Conservation (phyloP, 2,329 filamentous ascomycete species). For the Alternaria arbusti region DNA sequence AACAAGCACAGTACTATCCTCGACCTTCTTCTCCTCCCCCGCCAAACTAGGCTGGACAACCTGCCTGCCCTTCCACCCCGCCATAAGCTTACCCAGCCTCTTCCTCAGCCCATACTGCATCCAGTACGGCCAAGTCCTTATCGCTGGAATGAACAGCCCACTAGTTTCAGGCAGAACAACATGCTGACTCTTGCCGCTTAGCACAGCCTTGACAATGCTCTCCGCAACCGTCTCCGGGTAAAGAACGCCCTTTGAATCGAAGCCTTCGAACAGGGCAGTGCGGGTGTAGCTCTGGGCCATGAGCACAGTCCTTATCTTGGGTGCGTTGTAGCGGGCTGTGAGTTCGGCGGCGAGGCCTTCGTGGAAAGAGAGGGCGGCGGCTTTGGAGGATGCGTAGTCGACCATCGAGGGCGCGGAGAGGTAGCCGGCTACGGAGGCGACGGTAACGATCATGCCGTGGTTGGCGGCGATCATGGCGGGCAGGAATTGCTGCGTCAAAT, state of each 20-base stretch:
- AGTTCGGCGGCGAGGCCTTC: conserved; percentile 60
- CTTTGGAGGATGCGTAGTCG: conserved; percentile 72
- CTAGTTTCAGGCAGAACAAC: conserved; percentile 59
- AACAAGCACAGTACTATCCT: conserved; percentile 38
- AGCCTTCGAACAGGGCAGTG: conserved; percentile 66
- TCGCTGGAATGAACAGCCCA: conserved; percentile 34
- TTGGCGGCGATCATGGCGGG: conserved; percentile 67
- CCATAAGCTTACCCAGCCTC: conserved; percentile 44
- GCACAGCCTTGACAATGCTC: conserved; percentile 65
- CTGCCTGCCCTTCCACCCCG: conserved; percentile 45
- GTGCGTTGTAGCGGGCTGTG: conserved; percentile 65
- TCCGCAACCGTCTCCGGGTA: conserved; percentile 70
- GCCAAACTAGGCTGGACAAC: conserved; percentile 46
- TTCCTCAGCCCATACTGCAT: conserved; percentile 62
- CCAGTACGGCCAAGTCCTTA: conserved; percentile 67
- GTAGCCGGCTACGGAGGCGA: conserved; percentile 70
- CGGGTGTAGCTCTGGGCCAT: conserved; percentile 69
- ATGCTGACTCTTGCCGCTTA: conserved; percentile 64
- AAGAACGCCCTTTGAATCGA: conserved; percentile 58
- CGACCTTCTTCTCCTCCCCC: conserved; percentile 25
- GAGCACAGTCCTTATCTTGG: conserved; percentile 69
- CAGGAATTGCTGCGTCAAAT: conserved; percentile 70
- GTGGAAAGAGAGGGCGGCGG: conserved; percentile 70
- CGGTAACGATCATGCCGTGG: conserved; percentile 76
- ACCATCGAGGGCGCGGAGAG: conserved; percentile 67